These are phyloP conservation scores for Penicillium samsonianum DNA, from an alignment of 495 filamentous ascomycete genomes.

Conservation along the genomic window DNA sequence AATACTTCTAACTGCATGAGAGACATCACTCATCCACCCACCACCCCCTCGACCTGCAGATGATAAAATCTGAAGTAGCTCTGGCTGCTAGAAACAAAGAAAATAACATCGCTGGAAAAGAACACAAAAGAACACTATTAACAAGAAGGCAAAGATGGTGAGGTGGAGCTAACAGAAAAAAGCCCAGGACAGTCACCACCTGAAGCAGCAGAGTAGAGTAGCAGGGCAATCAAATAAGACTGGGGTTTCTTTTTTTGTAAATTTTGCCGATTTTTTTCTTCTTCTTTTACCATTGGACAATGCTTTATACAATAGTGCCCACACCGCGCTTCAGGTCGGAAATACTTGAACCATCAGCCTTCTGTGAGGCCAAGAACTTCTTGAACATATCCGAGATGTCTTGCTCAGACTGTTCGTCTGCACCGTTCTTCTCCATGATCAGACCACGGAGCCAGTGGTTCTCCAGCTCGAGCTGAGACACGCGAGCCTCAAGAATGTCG, in stretches of 20 bases:
- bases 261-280: slow-evolving; percentile 16
- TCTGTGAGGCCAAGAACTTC: slow-evolving; percentile 47
- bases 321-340: slow-evolving; percentile 44
- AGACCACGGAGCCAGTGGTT: slow-evolving; percentile 96
- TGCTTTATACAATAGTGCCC: slow-evolving; percentile 33
- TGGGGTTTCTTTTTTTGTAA: slow-evolving; percentile 14
- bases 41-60: slow-evolving; percentile 1
- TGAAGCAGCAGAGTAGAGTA: slow-evolving; percentile 11
- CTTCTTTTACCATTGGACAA: slow-evolving; percentile 8
- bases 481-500: slow-evolving; percentile 71
- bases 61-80: slow-evolving; percentile 1
- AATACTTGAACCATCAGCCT: slow-evolving; percentile 36
- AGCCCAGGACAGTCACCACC: slow-evolving; percentile 9
- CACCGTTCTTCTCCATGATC: slow-evolving; percentile 86
- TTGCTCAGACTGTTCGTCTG: slow-evolving; percentile 42
- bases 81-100: slow-evolving; percentile 4
- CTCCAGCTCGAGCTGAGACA: slow-evolving; percentile 86
- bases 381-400: slow-evolving; percentile 54
- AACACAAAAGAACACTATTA: slow-evolving; percentile 12
- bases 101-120: slow-evolving; percentile 6
- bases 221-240: slow-evolving; percentile 12
- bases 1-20: slow-evolving; percentile 1
- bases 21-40: slow-evolving; percentile 9
- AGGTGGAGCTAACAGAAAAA: not conserved
- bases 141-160: slow-evolving; percentile 11